Conservation (phyloP, 2,329 filamentous ascomycete species). For the Cyanodermella asteris region DNA sequence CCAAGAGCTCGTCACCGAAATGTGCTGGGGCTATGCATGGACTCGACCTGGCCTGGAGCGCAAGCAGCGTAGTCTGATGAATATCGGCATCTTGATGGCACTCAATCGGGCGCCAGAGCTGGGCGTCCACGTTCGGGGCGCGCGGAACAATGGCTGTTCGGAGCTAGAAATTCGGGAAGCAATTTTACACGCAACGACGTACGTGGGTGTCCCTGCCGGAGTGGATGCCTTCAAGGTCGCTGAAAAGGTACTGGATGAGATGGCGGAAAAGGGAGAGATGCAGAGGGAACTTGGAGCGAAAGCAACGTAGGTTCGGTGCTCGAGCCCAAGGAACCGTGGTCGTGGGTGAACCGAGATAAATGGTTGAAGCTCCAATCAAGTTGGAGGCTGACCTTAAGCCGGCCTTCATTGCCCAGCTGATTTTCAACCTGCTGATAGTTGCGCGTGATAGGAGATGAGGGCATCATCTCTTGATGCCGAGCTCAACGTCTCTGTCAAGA, state of each 20-base stretch:
- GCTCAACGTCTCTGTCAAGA: no score
- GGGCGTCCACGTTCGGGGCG: conserved; percentile 38
- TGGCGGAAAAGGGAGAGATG: conserved; percentile 25
- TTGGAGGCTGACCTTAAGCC: no score
- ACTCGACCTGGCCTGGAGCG: conserved; percentile 38
- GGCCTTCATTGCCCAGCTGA: no score
- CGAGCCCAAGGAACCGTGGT: no score
- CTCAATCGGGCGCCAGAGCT: conserved; percentile 38
- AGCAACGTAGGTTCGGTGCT: no score
- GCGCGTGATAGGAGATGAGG: no score
- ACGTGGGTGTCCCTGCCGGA: conserved; percentile 32
- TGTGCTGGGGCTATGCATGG: conserved; percentile 43
- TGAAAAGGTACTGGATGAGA: conserved; percentile 28
- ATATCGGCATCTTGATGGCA: conserved; percentile 42
- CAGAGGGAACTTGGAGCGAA: no score
- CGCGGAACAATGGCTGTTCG: conserved; percentile 38
- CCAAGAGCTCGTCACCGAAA: conserved; percentile 42
- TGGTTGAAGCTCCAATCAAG: no score
- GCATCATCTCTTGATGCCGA: no score
- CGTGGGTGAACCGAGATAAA: no score
- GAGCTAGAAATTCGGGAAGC: conserved; percentile 43
- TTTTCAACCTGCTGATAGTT: no score
- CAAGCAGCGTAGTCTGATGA: conserved; percentile 39
- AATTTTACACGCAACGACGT: conserved; percentile 26
- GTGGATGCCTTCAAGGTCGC: conserved; percentile 32